Percentiles rank a stretch among this genome's conserved stretches.
Conservation (phyloP, 2,329 filamentous ascomycete genomes). For the Fusarium sp. region DNA sequence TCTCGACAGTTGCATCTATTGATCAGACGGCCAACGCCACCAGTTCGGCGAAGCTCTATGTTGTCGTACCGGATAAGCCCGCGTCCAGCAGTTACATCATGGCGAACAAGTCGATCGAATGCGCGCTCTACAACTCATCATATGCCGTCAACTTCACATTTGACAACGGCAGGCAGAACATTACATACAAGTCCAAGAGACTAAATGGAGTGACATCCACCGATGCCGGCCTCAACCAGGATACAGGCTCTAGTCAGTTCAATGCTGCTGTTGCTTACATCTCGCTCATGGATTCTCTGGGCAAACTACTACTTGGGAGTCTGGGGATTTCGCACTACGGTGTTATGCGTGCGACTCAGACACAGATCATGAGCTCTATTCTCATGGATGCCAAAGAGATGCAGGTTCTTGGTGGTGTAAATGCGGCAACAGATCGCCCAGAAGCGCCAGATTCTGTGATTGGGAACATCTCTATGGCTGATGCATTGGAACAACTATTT, state of each 20-base stretch:
- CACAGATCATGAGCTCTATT: constrained; percentile 5
- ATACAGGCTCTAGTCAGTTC: accelerated
- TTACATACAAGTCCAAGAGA: background rate
- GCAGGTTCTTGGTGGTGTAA: background rate
- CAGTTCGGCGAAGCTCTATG: background rate
- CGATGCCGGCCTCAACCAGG: accelerated
- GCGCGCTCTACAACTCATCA: constrained; percentile 5
- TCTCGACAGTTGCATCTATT: accelerated
- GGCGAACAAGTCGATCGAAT: background rate
- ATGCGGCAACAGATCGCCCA: accelerated
- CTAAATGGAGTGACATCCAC: background rate
- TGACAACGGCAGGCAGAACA: background rate
- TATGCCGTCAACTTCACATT: constrained; percentile 1
- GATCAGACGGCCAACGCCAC: background rate
- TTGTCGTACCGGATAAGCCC: background rate
- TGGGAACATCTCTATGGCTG: background rate
- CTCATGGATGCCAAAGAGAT: constrained; percentile 20
- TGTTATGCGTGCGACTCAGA: background rate
- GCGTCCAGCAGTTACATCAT: accelerated
- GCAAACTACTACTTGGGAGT: background rate
- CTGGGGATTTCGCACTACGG: background rate
- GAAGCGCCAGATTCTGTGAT: background rate
- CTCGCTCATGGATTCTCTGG: background rate
- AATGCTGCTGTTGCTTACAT: background rate
- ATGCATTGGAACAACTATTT: constrained; percentile 5